Evolutionary conservation across 1,139 yeast genomes (phyloP).

Genomic region (Candida mesenterica): DNA sequence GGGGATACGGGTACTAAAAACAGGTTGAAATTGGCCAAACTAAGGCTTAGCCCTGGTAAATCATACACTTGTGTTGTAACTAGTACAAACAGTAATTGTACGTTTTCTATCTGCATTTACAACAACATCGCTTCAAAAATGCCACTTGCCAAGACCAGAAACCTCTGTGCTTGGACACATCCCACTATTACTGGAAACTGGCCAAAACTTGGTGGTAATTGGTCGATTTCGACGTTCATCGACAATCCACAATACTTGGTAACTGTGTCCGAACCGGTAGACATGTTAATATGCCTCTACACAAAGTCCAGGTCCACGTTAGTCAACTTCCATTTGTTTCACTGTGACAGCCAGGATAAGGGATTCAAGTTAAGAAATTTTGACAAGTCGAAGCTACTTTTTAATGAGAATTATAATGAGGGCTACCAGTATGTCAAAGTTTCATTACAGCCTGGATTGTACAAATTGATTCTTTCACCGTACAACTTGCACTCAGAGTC

Average conservation of each 20-base stretch:
- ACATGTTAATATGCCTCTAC: constrained; percentile 25
- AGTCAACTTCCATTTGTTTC: constrained; percentile 45
- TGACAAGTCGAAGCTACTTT: constrained; percentile 28
- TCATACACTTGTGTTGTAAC: constrained; percentile 27
- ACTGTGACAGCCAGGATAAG: constrained; percentile 19
- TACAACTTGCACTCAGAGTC: constrained; percentile 16
- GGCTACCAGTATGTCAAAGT: constrained; percentile 21
- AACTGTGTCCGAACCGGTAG: constrained; percentile 18
- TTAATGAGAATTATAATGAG: constrained; percentile 27
- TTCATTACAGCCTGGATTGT: constrained; percentile 34
- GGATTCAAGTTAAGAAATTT: constrained; percentile 25
- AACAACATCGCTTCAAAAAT: constrained; percentile 26
- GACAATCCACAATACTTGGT: constrained; percentile 62
- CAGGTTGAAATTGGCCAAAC: constrained; percentile 24
- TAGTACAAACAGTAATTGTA: constrained; percentile 21
- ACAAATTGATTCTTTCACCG: constrained; percentile 35
- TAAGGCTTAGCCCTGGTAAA: constrained; percentile 23
- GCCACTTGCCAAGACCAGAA: constrained; percentile 23
- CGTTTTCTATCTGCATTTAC: constrained; percentile 39
- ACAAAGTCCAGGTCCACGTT: constrained; percentile 20
- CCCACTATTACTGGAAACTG: constrained; percentile 42
- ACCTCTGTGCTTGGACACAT: constrained; percentile 14
- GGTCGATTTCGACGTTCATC: constrained; percentile 49
- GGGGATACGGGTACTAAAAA: constrained; percentile 27
- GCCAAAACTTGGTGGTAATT: constrained; percentile 59